A percentile compares a stretch with the other conserved stretches of the same genome.
Evolutionary conservation across 2,329 filamentous ascomycete genomes (phyloP).

Genomic region (Rugonectria rugulosa): DNA sequence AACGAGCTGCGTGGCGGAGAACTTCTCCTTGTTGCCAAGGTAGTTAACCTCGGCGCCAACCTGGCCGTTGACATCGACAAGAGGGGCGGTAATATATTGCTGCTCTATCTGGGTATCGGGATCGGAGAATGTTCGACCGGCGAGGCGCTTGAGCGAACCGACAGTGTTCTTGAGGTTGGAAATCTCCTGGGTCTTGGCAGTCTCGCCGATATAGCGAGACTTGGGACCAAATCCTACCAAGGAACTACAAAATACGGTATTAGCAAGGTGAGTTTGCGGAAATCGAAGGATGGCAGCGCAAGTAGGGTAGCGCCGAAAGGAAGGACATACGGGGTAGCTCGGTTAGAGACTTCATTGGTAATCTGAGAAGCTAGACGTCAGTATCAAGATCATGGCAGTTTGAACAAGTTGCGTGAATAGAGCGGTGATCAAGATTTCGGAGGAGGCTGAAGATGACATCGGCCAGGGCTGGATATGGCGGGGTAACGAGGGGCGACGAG

Average conservation of each 20-base stretch:
- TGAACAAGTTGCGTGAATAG: background rate
- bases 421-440: slow-evolving; percentile 12
- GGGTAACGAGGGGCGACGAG: slow-evolving; percentile 15
- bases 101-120: slow-evolving; percentile 94
- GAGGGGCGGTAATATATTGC: slow-evolving; percentile 83
- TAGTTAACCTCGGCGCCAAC: slow-evolving; percentile 95
- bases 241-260: slow-evolving; percentile 63
- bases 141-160: slow-evolving; percentile 88
- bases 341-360: slow-evolving; percentile 98
- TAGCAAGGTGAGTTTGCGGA: slow-evolving; percentile 26
- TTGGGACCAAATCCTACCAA: slow-evolving; percentile 96
- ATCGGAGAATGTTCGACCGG: slow-evolving; percentile 85
- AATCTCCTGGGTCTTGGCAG: slow-evolving; percentile 98
- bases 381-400: background rate
- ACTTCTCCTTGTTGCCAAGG: slow-evolving; percentile 92
- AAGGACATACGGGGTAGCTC: slow-evolving; percentile 88
- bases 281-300: background rate
- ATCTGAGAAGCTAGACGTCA: slow-evolving; percentile 65
- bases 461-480: slow-evolving; percentile 14
- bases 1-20: slow-evolving; percentile 91
- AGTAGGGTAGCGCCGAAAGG: slow-evolving; percentile 9
- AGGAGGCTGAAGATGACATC: background rate
- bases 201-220: slow-evolving; percentile 90
- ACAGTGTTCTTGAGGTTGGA: slow-evolving; percentile 99
- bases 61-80: slow-evolving; percentile 92